Percentiles rank a stretch among this genome's conserved stretches.
These are phyloP conservation scores for Lindgomyces ingoldianus DNA, from an alignment of 495 filamentous ascomycete species.

Conservation along the genomic window DNA sequence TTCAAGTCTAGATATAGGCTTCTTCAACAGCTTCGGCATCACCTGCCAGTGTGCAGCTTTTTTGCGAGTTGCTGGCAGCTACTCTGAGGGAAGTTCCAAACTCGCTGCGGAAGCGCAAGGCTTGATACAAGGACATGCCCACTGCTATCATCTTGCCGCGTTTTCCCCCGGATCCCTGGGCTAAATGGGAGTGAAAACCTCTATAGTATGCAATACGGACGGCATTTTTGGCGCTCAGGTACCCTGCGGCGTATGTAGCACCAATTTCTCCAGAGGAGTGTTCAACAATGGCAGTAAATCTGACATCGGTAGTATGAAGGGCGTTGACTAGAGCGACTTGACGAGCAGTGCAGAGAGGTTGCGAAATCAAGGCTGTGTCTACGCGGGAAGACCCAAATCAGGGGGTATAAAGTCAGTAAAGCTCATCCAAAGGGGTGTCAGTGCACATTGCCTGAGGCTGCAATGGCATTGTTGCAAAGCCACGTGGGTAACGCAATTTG, in stretches of 20 bases:
- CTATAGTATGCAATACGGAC: slow-evolving; percentile 15
- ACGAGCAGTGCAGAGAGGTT: slow-evolving; percentile 27
- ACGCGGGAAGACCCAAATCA: not conserved
- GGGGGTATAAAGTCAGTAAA: too few relatives aligned
- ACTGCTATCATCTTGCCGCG: slow-evolving; percentile 16
- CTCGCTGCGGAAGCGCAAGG: not conserved
- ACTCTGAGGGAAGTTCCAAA: not conserved
- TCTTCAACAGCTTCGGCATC: slow-evolving; percentile 13
- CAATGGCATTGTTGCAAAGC: too few relatives aligned
- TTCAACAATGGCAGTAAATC: slow-evolving; percentile 8
- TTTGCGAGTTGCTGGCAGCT: slow-evolving; percentile 13
- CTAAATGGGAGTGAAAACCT: not conserved
- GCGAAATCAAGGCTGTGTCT: slow-evolving; percentile 8
- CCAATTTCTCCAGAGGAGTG: slow-evolving; percentile 30
- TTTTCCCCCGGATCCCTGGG: not conserved
- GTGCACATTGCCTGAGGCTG: too few relatives aligned
- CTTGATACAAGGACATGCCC: not conserved
- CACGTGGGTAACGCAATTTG: too few relatives aligned
- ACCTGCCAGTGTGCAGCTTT: slow-evolving; percentile 15
- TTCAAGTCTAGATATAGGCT: not conserved
- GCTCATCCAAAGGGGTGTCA: too few relatives aligned
- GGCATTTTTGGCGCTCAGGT: slow-evolving; percentile 1
- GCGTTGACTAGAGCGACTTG: slow-evolving; percentile 23
- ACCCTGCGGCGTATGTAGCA: slow-evolving; percentile 27
- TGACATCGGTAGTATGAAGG: not conserved